These are phyloP conservation scores for Lactarius akahatsu DNA, from an alignment of 768 basidiomycete genomes.

Conservation along the genomic window DNA sequence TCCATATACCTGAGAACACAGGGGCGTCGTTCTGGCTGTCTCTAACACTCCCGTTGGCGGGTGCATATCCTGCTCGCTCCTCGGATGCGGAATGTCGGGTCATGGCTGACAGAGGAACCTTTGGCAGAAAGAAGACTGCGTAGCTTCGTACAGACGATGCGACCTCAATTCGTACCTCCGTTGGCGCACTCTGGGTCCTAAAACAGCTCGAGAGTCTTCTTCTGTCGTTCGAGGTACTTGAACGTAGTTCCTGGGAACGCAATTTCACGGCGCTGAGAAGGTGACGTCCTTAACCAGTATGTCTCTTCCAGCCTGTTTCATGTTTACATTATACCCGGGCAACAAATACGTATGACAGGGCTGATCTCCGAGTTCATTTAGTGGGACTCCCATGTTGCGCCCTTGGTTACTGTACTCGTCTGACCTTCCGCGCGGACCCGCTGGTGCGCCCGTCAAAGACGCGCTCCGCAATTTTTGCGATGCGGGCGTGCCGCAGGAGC, in stretches of 20 bases:
- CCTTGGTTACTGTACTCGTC: not conserved
- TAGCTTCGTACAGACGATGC: slow-evolving; percentile 70
- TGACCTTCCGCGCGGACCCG: not conserved
- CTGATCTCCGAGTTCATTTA: slow-evolving; percentile 76
- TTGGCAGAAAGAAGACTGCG: slow-evolving; percentile 55
- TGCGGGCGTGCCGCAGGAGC: slow-evolving; percentile 64
- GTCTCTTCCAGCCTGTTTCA: slow-evolving; percentile 11
- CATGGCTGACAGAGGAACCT: not conserved
- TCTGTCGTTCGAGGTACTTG: slow-evolving; percentile 59
- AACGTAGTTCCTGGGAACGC: slow-evolving; percentile 53
- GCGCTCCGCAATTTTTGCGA: slow-evolving; percentile 67
- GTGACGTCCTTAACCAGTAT: slow-evolving; percentile 14
- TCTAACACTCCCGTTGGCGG: slow-evolving; percentile 60
- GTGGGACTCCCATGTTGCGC: slow-evolving; percentile 32
- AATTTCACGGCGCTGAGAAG: slow-evolving; percentile 43
- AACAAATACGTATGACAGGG: slow-evolving; percentile 62
- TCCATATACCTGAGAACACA: slow-evolving; percentile 57
- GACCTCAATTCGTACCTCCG: slow-evolving; percentile 57
- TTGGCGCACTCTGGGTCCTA: slow-evolving; percentile 79
- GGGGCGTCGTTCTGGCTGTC: slow-evolving; percentile 70
- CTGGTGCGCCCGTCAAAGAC: slow-evolving; percentile 83
- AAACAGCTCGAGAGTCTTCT: slow-evolving; percentile 74
- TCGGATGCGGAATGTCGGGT: not conserved
- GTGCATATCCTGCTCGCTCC: slow-evolving; percentile 42
- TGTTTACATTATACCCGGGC: slow-evolving; percentile 22